Percentiles rank a stretch among this genome's conserved stretches.
Conservation (phyloP, 192 early-diverging fungal species). For the Thamnidium elegans region DNA sequence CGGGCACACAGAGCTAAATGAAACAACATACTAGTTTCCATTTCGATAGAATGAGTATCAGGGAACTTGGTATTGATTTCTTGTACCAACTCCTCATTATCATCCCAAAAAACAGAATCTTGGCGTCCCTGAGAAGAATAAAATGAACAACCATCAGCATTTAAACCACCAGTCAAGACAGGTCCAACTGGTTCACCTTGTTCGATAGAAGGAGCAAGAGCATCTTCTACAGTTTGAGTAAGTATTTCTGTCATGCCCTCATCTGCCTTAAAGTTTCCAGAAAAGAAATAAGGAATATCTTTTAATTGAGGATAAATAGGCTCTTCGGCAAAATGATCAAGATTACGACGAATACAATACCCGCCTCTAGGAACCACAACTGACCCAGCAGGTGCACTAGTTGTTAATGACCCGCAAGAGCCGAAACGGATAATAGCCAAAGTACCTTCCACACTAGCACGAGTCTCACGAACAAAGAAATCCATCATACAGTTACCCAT, state of each 20-base stretch:
- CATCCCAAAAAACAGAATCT: constrained; percentile 72
- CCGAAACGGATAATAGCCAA: constrained; percentile 82
- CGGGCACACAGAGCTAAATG: constrained; percentile 66
- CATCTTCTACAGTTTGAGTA: constrained; percentile 24
- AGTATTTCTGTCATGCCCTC: constrained; percentile 45
- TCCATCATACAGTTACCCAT: constrained; percentile 87
- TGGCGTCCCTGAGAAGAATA: constrained; percentile 81
- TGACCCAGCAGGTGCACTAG: constrained; percentile 50
- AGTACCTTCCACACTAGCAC: constrained; percentile 75
- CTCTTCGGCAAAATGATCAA: constrained; percentile 62
- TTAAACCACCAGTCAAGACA: constrained; percentile 53
- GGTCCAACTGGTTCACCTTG: constrained; percentile 10
- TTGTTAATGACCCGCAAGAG: constrained; percentile 77
- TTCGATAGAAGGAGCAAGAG: constrained; percentile 27
- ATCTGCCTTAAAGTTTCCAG: constrained; percentile 60
- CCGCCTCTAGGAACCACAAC: constrained; percentile 66
- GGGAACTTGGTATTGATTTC: constrained; percentile 48
- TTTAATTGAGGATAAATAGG: constrained; percentile 7
- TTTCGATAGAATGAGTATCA: constrained; percentile 65
- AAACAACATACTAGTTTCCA: constrained; percentile 85
- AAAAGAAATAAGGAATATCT: constrained; percentile 63
- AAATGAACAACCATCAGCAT: constrained; percentile 81
- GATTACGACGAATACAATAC: constrained; percentile 54
- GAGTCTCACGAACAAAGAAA: constrained; percentile 84
- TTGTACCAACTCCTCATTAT: constrained; percentile 63